Conservation (phyloP, 208 protist genomes). For the Acanthamoeba quina region DNA sequence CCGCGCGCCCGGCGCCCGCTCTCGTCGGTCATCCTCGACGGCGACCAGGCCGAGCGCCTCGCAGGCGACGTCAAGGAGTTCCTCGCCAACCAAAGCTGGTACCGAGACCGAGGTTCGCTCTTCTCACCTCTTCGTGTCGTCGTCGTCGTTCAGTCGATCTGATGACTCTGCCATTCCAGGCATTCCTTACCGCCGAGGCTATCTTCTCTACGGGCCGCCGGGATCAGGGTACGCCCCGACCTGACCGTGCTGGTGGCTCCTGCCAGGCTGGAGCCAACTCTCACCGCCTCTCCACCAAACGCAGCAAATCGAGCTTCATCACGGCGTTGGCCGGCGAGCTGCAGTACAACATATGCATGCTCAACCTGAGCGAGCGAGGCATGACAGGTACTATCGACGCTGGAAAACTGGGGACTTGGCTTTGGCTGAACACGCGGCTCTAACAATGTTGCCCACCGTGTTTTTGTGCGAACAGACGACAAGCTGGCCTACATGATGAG, state of each 20-base stretch:
- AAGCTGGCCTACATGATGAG: slow-evolving; percentile 76
- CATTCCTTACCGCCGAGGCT: slow-evolving; percentile 96
- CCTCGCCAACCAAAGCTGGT: slow-evolving; percentile 92
- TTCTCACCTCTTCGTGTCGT: not conserved
- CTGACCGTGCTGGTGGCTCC: too few relatives aligned
- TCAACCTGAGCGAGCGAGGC: slow-evolving; percentile 80
- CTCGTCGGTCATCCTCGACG: slow-evolving; percentile 93
- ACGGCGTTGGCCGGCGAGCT: slow-evolving; percentile 95
- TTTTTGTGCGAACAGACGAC: not conserved
- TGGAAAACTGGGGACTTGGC: too few relatives aligned
- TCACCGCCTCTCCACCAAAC: not conserved
- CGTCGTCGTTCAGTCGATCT: not conserved
- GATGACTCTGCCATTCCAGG: slow-evolving; percentile 83
- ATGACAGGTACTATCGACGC: slow-evolving; percentile 19
- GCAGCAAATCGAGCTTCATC: slow-evolving; percentile 94
- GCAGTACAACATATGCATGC: slow-evolving; percentile 94
- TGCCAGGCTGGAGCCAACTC: not conserved
- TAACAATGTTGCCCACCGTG: too few relatives aligned
- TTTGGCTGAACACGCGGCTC: too few relatives aligned
- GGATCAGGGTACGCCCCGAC: slow-evolving; percentile 88
- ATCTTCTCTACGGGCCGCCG: slow-evolving; percentile 96
- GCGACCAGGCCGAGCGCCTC: slow-evolving; percentile 83
- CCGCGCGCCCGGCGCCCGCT: slow-evolving; percentile 86
- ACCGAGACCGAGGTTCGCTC: slow-evolving; percentile 85
- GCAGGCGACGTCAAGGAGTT: slow-evolving; percentile 92